These are phyloP conservation scores for Brassica nigra DNA, from an alignment of 345 rosid species.

Conservation along the genomic window DNA sequence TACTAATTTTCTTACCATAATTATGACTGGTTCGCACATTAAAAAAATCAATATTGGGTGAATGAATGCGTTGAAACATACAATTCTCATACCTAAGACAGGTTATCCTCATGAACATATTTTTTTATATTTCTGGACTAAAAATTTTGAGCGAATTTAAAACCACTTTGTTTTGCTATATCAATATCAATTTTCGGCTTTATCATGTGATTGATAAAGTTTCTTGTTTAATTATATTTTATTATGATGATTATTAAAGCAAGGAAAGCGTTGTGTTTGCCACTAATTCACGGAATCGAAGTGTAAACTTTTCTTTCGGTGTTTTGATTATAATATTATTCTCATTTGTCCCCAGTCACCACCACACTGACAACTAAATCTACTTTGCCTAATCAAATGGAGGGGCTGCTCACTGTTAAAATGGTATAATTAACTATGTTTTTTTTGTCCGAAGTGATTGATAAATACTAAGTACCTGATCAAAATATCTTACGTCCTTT, in stretches of 20 bases:
- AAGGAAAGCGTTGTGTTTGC: background rate
- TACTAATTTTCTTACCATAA: background rate
- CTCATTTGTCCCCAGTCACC: conserved; percentile 13
- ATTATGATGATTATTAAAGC: background rate
- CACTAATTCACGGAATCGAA: conserved; percentile 22
- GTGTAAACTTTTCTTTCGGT: background rate
- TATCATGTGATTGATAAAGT: background rate
- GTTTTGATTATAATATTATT: conserved; percentile 1
- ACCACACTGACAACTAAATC: background rate
- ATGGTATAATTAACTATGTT: background rate
- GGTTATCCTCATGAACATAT: background rate
- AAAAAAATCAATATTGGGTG: background rate
- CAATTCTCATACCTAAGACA: background rate
- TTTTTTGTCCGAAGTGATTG: background rate
- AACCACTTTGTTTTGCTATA: background rate
- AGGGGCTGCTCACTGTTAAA: conserved; percentile 34
- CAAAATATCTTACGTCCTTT: background rate
- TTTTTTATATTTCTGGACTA: background rate
- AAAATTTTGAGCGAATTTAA: background rate
- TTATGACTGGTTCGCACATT: background rate
- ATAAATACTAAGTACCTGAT: background rate
- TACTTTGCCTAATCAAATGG: conserved; percentile 26
- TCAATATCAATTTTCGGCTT: background rate
- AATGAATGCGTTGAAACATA: background rate
- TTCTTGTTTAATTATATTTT: background rate